A percentile compares a stretch with the other conserved stretches of the same genome.
Evolutionary conservation across 768 basidiomycete species (phyloP).

Genomic region (Russula sp.): DNA sequence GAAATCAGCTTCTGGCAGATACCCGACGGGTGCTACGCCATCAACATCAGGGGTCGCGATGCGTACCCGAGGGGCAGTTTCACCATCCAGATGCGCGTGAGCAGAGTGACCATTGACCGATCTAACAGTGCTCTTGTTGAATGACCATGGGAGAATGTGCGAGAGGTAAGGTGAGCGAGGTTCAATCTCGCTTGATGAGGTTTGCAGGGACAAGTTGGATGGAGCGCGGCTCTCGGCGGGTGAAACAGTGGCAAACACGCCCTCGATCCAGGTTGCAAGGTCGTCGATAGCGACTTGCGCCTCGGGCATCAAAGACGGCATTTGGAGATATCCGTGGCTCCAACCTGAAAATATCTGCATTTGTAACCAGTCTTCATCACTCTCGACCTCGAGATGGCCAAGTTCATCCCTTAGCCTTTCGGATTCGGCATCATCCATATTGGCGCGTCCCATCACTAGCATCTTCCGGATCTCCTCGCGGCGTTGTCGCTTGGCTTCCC

Average conservation of each 20-base stretch:
- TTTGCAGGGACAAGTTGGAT: background rate
- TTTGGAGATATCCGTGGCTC: constrained; percentile 97
- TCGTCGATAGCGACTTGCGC: constrained; percentile 73
- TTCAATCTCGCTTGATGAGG: constrained; percentile 3
- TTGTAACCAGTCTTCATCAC: constrained; percentile 92
- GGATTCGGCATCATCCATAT: constrained; percentile 40
- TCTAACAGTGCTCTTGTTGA: background rate
- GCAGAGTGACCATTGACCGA: background rate
- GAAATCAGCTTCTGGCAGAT: constrained; percentile 51
- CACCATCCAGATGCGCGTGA: background rate
- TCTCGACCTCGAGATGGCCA: constrained; percentile 54
- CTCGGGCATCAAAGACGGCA: constrained; percentile 81
- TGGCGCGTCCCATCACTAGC: constrained; percentile 54
- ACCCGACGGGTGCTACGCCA: constrained; percentile 31
- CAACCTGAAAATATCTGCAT: constrained; percentile 91
- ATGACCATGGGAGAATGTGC: constrained; percentile 18
- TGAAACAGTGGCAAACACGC: constrained; percentile 45
- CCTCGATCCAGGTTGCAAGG: constrained; percentile 87
- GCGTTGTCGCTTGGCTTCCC: constrained; percentile 86
- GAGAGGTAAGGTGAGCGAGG: constrained; percentile 11
- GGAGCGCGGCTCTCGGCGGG: background rate
- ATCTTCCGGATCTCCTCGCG: constrained; percentile 59
- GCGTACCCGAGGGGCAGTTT: constrained; percentile 7
- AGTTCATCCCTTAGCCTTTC: constrained; percentile 37
- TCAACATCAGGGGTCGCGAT: constrained; percentile 9